Evolutionary conservation across 495 filamentous ascomycete species (phyloP), one percentile per base, ranked within the genome.

Genomic region (Aspergillus nanangensis): DNA sequence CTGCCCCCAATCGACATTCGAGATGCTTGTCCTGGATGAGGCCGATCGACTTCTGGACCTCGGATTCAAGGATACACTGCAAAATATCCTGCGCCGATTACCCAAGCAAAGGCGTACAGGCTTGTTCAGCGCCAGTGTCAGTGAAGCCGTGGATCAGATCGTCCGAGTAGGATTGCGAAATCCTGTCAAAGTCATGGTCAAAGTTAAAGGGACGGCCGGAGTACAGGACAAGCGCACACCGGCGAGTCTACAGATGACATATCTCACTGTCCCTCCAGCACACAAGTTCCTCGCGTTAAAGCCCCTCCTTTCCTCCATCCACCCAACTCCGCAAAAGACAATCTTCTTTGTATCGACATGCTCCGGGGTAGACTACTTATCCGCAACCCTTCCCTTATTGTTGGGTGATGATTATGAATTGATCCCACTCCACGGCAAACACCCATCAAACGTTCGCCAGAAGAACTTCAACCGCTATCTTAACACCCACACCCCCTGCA

Each of bases 331-430:
- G 0, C 81, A 86, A 48, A 77, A 92, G 57, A 81, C 82, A n/a
- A 97, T 98, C 45, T 73, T 95, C 56, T 98, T 95, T 62, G 78
- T 97, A 25, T 93, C 92, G 14, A 96, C 90, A 29, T 96, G 94
- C 56, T 88, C 88, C 19, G 86, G 84, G n/a, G 94, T 97, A 18
- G 93, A 96, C 63, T 96, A 95, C 63, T 90, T 92, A 55, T 76
- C 86, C 20, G 74, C 84, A 45, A 75, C 95, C 13, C 74, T 97
- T 21, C 84, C 87, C 0, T 70, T 94, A 11, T 66, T 77, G 5
- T 58, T 79, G 7, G 76, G 78, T 14, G 60, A 71, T 20, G 64
- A 70, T 2, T 87, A 88, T 55, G 70, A 73, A 13, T 67, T 94
- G 5, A 74, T 93, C 17, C 83, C 91, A 5, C 76, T 98, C 1